These are phyloP conservation scores for Phoma herbarum DNA, from an alignment of 2,329 filamentous ascomycete species.

Conservation along the genomic window DNA sequence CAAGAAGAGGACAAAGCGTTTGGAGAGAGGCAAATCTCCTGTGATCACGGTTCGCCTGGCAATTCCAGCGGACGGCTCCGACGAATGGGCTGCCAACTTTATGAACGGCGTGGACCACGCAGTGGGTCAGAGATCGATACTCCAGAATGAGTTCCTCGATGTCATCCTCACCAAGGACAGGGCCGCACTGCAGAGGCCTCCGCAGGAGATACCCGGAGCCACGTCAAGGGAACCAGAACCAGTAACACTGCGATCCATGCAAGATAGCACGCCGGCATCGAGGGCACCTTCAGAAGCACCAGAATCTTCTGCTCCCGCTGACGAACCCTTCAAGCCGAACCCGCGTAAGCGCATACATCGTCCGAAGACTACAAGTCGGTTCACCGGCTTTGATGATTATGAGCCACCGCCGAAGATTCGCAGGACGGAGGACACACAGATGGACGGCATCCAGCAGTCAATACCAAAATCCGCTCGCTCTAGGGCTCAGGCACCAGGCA, in stretches of 20 bases:
- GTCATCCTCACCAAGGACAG: slow-evolving; percentile 85
- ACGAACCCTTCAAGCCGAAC: slow-evolving; percentile 35
- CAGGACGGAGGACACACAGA: slow-evolving; percentile 39
- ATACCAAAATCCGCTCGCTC: slow-evolving; percentile 8
- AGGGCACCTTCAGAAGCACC: slow-evolving; percentile 30
- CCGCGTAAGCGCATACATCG: slow-evolving; percentile 47
- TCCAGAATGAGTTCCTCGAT: slow-evolving; percentile 91
- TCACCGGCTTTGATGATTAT: slow-evolving; percentile 77
- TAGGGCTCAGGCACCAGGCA: slow-evolving; percentile 22
- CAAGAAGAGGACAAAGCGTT: slow-evolving; percentile 73
- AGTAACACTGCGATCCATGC: slow-evolving; percentile 24
- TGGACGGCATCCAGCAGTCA: slow-evolving; percentile 39
- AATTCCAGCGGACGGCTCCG: slow-evolving; percentile 52
- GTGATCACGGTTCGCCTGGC: slow-evolving; percentile 81
- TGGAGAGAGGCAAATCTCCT: slow-evolving; percentile 71
- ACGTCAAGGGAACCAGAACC: slow-evolving; percentile 31
- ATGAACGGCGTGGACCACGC: slow-evolving; percentile 73
- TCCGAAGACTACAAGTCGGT: slow-evolving; percentile 59
- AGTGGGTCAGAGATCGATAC: slow-evolving; percentile 82
- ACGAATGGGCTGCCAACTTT: slow-evolving; percentile 75
- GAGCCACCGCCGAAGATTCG: slow-evolving; percentile 43
- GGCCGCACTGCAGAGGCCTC: slow-evolving; percentile 71
- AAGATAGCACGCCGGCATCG: slow-evolving; percentile 27
- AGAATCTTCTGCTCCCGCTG: slow-evolving; percentile 25
- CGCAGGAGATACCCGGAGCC: slow-evolving; percentile 55